Base-by-base conservation (phyloP, 2,329 filamentous ascomycete genomes). In the Aspergillus uvarum region DNA sequence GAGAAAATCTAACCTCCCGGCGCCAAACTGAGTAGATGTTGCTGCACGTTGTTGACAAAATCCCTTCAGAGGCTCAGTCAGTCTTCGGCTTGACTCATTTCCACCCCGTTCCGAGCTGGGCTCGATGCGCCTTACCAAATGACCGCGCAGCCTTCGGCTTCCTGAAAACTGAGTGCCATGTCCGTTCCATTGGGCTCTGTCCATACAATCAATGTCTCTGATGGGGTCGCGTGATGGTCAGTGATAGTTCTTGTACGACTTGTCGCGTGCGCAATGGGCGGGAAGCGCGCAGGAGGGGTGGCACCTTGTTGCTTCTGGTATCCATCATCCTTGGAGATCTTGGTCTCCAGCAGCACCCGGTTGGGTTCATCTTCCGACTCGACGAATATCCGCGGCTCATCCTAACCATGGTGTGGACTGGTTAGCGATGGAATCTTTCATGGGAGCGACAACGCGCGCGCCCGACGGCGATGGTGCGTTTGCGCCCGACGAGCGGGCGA, bases 131-230 rank as follows among this genome's bases (percentile, higher is more conserved):
- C 67, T 68, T 79, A 96, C 95, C 95, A 99, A 76, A 99, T 96
- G 64, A 88, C 83, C 21, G 90, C 87, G 77, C 95, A 99, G 50
- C 94, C 95, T 67, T 98, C 95, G 2, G 93, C 89, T 79, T 99
- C 95, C 76, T 99, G 95, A 72, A 99, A 99, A 74, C 93, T 97
- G 64, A 99, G 84, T 48, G 95, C 95, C 95, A 99, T 98, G 74
- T 99, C 95, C 58, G 93, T 87, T 60, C 90, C 90, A 79, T 88
- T 95, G 61, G 87, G 86, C 74, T 98, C 95, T 44, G 94, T 97
- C 95, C 95, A 99, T 62, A 99, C 93, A 63, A 99, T 98, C 62
- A 99, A 85, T 3, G 95, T 99, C 76, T 98, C 94, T 96, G 76
- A 57, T 65, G 52, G 62, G 63, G 56, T 62, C 64, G 71, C 64